Conservation (phyloP, 495 filamentous ascomycete species). For the Choiromyces venosus region DNA sequence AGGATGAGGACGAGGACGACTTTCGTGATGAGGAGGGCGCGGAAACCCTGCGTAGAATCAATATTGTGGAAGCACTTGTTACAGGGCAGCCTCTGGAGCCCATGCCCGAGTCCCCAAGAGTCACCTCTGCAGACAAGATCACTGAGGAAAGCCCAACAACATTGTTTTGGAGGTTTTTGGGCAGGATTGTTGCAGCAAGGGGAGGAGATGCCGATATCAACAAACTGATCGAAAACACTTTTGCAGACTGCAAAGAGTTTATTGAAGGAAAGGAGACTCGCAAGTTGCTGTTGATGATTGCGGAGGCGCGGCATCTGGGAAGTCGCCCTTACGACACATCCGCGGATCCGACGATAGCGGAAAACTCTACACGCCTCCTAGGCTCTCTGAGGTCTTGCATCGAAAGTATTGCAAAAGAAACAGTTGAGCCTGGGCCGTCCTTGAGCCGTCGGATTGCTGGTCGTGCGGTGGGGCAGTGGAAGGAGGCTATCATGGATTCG, state of each 20-base stretch:
- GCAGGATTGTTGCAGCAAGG: conserved; percentile 24
- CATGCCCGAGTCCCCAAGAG: neutral
- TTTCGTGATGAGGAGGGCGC: conserved; percentile 28
- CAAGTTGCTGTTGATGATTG: conserved; percentile 31
- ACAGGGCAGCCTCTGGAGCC: conserved; percentile 28
- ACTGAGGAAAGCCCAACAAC: conserved; percentile 12
- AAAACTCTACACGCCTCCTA: conserved; percentile 17
- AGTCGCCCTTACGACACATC: conserved; percentile 19
- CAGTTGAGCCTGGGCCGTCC: neutral
- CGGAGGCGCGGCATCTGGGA: conserved; percentile 25
- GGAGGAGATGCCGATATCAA: conserved; percentile 18
- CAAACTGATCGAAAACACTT: conserved; percentile 19
- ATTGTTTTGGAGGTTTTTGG: conserved; percentile 32
- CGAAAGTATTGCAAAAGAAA: conserved; percentile 16
- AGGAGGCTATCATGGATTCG: conserved; percentile 25
- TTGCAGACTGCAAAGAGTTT: conserved; percentile 26
- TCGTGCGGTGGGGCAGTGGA: conserved; percentile 38
- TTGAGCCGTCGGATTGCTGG: conserved; percentile 39
- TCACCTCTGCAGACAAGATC: conserved; percentile 4
- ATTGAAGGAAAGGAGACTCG: conserved; percentile 31
- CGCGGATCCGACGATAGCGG: conserved; percentile 22
- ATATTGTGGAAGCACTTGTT: conserved; percentile 36
- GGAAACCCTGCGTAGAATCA: conserved; percentile 35
- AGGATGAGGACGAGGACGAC: conserved; percentile 25
- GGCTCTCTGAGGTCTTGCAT: conserved; percentile 23